phyloP scores from a whole-genome alignment of 768 basidiomycete species.

The Serendipita sp. region DNA sequence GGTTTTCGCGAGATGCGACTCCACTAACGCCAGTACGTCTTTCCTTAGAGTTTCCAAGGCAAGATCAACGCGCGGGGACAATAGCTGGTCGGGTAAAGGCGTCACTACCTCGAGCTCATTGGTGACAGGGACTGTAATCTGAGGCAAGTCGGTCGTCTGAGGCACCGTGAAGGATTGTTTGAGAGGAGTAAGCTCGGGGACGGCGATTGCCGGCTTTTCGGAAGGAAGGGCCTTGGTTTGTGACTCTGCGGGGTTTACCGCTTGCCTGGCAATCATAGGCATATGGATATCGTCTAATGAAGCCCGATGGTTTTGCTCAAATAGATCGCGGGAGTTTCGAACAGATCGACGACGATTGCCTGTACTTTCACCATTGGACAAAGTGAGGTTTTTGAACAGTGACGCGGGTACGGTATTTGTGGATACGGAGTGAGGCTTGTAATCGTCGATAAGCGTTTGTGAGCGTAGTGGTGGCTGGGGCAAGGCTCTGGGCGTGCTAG shows the following conservation, averaged over 20 bases:
- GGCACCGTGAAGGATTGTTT: conserved; percentile 27
- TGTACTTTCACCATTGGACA: conserved; percentile 32
- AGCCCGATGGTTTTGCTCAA: conserved; percentile 48
- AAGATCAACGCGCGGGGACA: conserved; percentile 45
- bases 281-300: conserved; percentile 67
- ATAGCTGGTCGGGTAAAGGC: conserved; percentile 36
- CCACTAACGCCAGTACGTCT: conserved; percentile 22
- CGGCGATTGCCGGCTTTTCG: background rate
- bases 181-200: conserved; percentile 13
- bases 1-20: conserved; percentile 11
- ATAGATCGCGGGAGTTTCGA: conserved; percentile 56
- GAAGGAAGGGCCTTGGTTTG: background rate
- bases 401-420: conserved; percentile 74
- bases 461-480: conserved; percentile 30
- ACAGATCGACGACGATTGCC: conserved; percentile 40
- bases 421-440: conserved; percentile 40
- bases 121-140: background rate
- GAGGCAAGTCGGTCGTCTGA: conserved; percentile 28
- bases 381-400: conserved; percentile 40
- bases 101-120: conserved; percentile 12
- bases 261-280: conserved; percentile 48
- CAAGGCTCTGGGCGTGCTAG: conserved; percentile 4
- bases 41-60: conserved; percentile 38
- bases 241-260: conserved; percentile 17
- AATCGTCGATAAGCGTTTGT: conserved; percentile 59